phyloP scores from a whole-genome alignment of 176 grass and related monocot genomes.

The Sorghum bicolor region DNA sequence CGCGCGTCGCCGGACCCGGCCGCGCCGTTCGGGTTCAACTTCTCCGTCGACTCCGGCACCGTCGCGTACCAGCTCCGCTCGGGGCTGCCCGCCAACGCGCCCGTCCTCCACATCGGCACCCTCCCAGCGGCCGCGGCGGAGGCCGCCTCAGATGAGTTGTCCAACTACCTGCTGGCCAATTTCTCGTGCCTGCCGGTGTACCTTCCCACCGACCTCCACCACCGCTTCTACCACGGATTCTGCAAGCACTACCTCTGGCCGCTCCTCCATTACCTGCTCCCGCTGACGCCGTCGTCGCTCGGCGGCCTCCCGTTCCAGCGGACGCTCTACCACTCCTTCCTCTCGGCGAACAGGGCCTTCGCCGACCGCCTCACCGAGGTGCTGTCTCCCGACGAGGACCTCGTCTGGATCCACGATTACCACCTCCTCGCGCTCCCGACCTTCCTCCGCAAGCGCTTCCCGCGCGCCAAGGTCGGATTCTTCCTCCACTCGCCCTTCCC shows the following conservation, averaged over 20 bases:
- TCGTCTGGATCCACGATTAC: conserved; percentile 96
- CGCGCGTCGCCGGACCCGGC: conserved; percentile 33
- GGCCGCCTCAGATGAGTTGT: conserved; percentile 52
- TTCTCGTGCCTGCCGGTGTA: conserved; percentile 85
- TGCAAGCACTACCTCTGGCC: conserved; percentile 99
- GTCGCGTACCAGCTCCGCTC: conserved; percentile 74
- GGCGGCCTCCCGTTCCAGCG: conserved; percentile 84
- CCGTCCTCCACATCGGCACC: conserved; percentile 68
- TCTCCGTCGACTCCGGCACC: conserved; percentile 50
- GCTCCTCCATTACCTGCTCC: conserved; percentile 89
- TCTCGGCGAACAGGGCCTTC: conserved; percentile 85
- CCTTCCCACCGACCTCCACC: conserved; percentile 70
- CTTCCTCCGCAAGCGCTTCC: conserved; percentile 89
- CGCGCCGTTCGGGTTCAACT: conserved; percentile 46
- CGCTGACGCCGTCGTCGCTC: conserved; percentile 59
- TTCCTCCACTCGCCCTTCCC: conserved; percentile 99
- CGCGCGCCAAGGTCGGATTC: conserved; percentile 67
- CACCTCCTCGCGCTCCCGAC: conserved; percentile 88
- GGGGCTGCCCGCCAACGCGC: conserved; percentile 42
- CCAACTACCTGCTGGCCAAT: conserved; percentile 40
- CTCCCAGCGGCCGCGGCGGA: conserved; percentile 43
- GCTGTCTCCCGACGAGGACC: conserved; percentile 76
- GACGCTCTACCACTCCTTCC: conserved; percentile 82
- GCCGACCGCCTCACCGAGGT: conserved; percentile 89
- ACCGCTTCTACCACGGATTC: conserved; percentile 76